Evolutionary conservation across 805 yeast genomes (phyloP), one percentile per base, ranked within the genome.

Genomic region (Myxozyma melibiosi): DNA sequence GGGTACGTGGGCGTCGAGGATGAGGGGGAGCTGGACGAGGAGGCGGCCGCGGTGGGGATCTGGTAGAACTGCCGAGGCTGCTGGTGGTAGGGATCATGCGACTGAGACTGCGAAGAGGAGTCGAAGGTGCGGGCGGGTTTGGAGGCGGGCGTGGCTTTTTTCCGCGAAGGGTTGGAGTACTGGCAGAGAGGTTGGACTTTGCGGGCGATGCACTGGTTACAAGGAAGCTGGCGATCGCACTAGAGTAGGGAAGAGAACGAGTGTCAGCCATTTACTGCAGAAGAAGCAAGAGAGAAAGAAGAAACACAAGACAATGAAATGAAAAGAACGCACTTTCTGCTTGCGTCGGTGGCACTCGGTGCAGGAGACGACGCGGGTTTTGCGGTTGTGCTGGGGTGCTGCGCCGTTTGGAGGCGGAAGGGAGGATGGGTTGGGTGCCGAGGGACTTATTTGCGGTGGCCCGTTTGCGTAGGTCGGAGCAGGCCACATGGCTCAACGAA

Each of bases 281-380:
- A 16, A 13, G 14, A 24, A 33, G 38, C 28, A n/a, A 45, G 24
- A 2, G 35, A 18, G 9, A 5, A 11, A n/a, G 30, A 31, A 4
- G n/a, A n/a, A n/a, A n/a, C n/a, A n/a, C n/a, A n/a, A n/a, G n/a
- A n/a, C n/a, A n/a, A n/a, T n/a, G n/a, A n/a, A n/a, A n/a, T n/a
- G n/a, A n/a, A n/a, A n/a, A n/a, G n/a, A n/a, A 37, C 49, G n/a
- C 34, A 58, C 62, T 38, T 54, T 58, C 33, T 58, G 62, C 49
- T 58, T 58, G 25, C 62, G 57, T 9, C 62, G 55, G 27, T 58
- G 62, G 42, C 62, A 58, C 35, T 58, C 62, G 13, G 51, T 45
- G 51, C 62, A 58, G 40, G 58, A 50, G 39, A 55, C 53, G 38
- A 58, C 53, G 35, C 49, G 39, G 31, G 49, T 45, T 27, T 34